Conservation (phyloP, 768 basidiomycete genomes). For the Russula lepida region DNA sequence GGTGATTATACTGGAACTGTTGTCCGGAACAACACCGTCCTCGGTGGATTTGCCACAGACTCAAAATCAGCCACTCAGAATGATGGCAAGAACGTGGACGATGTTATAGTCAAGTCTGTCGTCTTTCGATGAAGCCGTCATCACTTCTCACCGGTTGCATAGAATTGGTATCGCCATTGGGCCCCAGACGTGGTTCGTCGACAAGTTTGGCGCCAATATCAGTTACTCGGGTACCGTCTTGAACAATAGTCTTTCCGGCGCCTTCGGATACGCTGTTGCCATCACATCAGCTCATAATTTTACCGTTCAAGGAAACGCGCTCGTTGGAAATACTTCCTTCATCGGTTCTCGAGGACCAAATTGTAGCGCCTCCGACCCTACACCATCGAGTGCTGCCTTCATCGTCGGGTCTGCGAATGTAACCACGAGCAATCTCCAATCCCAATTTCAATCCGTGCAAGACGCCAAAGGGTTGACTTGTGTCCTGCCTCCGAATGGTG, state of each 20-base stretch:
- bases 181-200: constrained; percentile 67
- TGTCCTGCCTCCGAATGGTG: constrained; percentile 56
- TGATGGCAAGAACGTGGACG: constrained; percentile 47
- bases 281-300: constrained; percentile 57
- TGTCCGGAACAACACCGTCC: constrained; percentile 57
- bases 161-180: constrained; percentile 80
- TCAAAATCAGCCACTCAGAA: constrained; percentile 31
- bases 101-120: constrained; percentile 64
- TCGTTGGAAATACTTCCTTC: constrained; percentile 66
- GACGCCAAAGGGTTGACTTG: constrained; percentile 57
- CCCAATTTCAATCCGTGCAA: constrained; percentile 41
- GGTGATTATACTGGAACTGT: constrained; percentile 59
- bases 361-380: constrained; percentile 42
- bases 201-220: constrained; percentile 46
- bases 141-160: background rate
- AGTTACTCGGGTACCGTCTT: constrained; percentile 45
- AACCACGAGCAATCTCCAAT: constrained; percentile 38
- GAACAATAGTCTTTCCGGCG: constrained; percentile 53
- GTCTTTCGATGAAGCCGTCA: background rate
- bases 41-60: constrained; percentile 60
- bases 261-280: constrained; percentile 69
- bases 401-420: constrained; percentile 43
- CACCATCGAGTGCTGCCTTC: constrained; percentile 52
- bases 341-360: constrained; percentile 62
- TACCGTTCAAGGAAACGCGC: constrained; percentile 50